phyloP scores from a whole-genome alignment of 2,329 filamentous ascomycete genomes.

The Rutstroemia sydowiana region DNA sequence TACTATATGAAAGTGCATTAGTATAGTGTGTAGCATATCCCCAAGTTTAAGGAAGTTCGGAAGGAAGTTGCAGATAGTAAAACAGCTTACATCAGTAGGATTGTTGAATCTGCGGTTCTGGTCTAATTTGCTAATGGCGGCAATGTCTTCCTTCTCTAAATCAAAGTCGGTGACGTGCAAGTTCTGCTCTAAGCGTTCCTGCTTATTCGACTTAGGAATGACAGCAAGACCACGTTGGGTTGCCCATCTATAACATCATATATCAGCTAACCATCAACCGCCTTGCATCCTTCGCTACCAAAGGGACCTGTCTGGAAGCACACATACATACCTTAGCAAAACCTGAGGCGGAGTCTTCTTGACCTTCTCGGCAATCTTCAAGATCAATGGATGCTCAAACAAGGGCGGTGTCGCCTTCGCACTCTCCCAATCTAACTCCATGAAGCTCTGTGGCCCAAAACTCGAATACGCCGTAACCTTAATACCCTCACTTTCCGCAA shows the following conservation, averaged over 20 bases:
- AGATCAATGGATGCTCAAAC: slow-evolving; percentile 62
- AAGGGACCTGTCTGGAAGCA: too few species aligned
- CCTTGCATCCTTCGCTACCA: too few species aligned
- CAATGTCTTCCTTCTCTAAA: slow-evolving; percentile 57
- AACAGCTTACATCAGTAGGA: slow-evolving; percentile 44
- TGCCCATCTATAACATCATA: slow-evolving; percentile 56
- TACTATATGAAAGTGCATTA: slow-evolving; percentile 26
- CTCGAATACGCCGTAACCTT: slow-evolving; percentile 76
- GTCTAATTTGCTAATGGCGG: slow-evolving; percentile 59
- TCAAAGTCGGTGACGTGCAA: slow-evolving; percentile 60
- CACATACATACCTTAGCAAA: slow-evolving; percentile 46
- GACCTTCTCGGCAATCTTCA: slow-evolving; percentile 59
- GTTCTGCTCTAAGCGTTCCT: slow-evolving; percentile 53
- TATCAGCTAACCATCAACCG: too few species aligned
- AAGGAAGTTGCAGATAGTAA: neutral
- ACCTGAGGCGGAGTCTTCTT: slow-evolving; percentile 72
- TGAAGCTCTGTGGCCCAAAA: slow-evolving; percentile 72
- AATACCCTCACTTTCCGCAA: slow-evolving; percentile 63
- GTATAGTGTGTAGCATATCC: neutral
- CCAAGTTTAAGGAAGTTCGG: neutral
- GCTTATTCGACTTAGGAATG: slow-evolving; percentile 69
- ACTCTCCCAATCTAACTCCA: slow-evolving; percentile 66
- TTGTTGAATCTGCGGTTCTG: slow-evolving; percentile 68
- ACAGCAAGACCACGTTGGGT: slow-evolving; percentile 76
- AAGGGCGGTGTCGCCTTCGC: slow-evolving; percentile 59